phyloP scores from a whole-genome alignment of 2,329 filamentous ascomycete genomes.

The Fusarium burgessii region DNA sequence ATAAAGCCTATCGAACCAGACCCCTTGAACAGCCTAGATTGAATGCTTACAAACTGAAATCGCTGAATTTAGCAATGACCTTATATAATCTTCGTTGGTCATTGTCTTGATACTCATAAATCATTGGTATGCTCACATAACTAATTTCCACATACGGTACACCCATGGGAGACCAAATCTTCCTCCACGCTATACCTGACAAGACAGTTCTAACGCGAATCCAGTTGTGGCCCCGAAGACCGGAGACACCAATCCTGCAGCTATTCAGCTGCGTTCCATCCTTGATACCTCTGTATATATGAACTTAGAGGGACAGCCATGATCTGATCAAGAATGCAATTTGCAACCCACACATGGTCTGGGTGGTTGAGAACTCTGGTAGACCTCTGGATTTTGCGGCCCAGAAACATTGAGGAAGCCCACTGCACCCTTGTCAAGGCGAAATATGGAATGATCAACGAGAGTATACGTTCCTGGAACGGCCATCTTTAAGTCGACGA shows the following conservation, averaged over 20 bases:
- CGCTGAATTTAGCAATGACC: not conserved
- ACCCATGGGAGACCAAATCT: not conserved
- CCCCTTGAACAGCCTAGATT: too few species aligned
- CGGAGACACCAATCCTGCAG: not conserved
- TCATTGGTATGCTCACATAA: not conserved
- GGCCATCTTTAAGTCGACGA: slow-evolving; percentile 29
- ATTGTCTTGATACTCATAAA: too few species aligned
- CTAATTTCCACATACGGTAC: not conserved
- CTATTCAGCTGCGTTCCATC: not conserved
- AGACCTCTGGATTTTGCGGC: not conserved
- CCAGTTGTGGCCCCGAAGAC: not conserved
- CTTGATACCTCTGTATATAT: not conserved
- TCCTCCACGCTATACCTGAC: not conserved
- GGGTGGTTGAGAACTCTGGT: slow-evolving; percentile 1
- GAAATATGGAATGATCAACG: slow-evolving; percentile 26
- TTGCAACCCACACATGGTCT: slow-evolving; percentile 4
- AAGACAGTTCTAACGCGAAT: not conserved
- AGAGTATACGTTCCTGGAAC: slow-evolving; percentile 27
- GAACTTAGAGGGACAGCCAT: not conserved
- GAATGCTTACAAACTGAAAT: not conserved
- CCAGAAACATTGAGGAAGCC: slow-evolving; percentile 1
- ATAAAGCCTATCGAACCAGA: not conserved
- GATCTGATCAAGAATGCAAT: not conserved
- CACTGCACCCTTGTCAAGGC: slow-evolving; percentile 27
- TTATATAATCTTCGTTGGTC: not conserved